Base-by-base conservation (phyloP, 768 basidiomycete genomes). In the Psilocybe cyanescens region DNA sequence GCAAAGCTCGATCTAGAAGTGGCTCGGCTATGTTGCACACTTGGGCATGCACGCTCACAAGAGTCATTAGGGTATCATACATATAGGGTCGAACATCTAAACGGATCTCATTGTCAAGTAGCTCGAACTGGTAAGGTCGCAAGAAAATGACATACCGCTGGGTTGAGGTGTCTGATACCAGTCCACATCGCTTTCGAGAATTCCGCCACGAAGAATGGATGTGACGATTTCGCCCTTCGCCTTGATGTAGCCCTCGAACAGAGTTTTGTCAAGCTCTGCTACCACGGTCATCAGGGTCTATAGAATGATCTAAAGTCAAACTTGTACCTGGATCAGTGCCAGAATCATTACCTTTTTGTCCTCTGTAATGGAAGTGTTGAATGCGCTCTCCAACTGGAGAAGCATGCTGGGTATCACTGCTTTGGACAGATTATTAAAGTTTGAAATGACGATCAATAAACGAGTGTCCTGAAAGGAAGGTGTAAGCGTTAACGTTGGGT, bases 91-190 rank as follows among this genome's bases (percentile, higher is more conserved):
- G 88, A 61, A 99, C 95, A 76, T 97, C 97, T 82, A 44, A 8
- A 60, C 45, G 52, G 54, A 64, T 50, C 48, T 50, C 19, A 55
- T 47, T 50, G 58, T 65, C 48, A 59, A 47, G 47, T 63, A 51
- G 60, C 50, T 59, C 50, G 63, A 51, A 59, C 45, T 12, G 52
- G 51, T 8, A 55, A 24, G 24, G 2, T 24, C 24, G 24, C 24
- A 46, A 19, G 35, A 49, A 47, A 47, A 58, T 55, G 39, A 69
- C 83, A 52, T 68, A 91, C 97, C 95, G 64, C 88, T 91, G 3
- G 97, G 97, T 70, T 97, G 95, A 3, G 91, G 88, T 0, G 93
- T 94, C 66, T 95, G 91, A 68, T 89, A 92, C 97, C 97, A 99
- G 71, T 98, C 94, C 83, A 98, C 92, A 33, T 83, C 78, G 29